Percentiles rank a stretch among this genome's conserved stretches.
These are phyloP conservation scores for Botrytis sinoallii DNA, from an alignment of 2,329 filamentous ascomycete genomes.

Conservation along the genomic window DNA sequence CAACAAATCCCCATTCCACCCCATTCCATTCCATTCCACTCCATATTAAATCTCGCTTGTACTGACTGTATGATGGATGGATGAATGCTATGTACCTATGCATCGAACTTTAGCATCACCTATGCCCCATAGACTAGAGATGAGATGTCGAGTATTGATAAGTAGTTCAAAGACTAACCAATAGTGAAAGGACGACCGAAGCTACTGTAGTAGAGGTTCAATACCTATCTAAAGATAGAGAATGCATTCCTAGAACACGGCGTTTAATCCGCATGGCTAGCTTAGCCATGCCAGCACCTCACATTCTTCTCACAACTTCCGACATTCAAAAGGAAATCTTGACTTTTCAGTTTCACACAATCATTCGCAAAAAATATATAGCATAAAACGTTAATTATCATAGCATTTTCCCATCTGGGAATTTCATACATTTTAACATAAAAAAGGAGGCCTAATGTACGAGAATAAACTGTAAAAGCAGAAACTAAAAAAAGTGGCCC, in stretches of 20 bases:
- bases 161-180: not conserved
- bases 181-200: not conserved
- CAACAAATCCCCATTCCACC: no score
- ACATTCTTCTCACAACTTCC: not conserved
- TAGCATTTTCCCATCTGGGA: not conserved
- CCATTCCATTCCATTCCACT: no score
- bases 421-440: slow-evolving; percentile 18
- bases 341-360: not conserved
- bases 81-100: no score
- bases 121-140: not conserved
- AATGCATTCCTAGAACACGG: not conserved
- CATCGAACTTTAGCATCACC: no score
- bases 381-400: not conserved
- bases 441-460: slow-evolving; percentile 19
- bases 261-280: not conserved
- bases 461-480: slow-evolving; percentile 17
- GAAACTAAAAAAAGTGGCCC: slow-evolving; percentile 14
- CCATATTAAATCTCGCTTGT: not conserved
- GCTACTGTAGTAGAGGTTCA: not conserved
- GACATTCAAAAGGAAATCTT: not conserved
- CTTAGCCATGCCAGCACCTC: not conserved
- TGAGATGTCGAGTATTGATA: not conserved
- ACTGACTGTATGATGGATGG: no score
- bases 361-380: no score
- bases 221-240: not conserved